Conservation (phyloP, 2,329 filamentous ascomycete species). For the Elsinoe fawcettii region DNA sequence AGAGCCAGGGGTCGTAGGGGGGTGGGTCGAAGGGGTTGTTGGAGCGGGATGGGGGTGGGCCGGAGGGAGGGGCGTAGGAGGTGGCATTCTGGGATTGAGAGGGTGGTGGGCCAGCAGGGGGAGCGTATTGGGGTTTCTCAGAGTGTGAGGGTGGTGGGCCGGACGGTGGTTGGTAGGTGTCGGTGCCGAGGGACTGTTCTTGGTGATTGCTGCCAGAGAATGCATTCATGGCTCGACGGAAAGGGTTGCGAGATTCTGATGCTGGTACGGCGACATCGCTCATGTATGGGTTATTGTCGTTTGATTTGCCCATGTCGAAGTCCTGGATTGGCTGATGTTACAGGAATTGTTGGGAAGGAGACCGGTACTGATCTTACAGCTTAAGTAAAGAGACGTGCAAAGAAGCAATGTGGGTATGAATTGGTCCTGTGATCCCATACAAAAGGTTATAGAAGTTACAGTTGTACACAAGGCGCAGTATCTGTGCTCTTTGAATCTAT, state of each 20-base stretch:
- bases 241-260: constrained; percentile 1
- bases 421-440: neutral
- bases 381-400: neutral
- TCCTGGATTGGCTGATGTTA: neutral
- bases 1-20: constrained; percentile 63
- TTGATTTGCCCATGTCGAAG: neutral
- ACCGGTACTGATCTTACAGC: neutral
- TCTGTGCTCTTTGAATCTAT: neutral
- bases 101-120: constrained; percentile 28
- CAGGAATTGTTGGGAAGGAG: too few relatives aligned
- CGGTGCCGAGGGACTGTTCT: constrained; percentile 12
- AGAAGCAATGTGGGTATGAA: neutral
- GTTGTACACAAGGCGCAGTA: neutral
- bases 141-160: constrained; percentile 26
- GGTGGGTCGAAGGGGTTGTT: constrained; percentile 39
- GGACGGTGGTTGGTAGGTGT: constrained; percentile 27
- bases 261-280: constrained; percentile 9
- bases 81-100: constrained; percentile 16
- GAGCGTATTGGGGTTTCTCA: constrained; percentile 18
- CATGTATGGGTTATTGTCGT: neutral
- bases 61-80: constrained; percentile 30
- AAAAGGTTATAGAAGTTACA: neutral
- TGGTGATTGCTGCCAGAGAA: neutral
- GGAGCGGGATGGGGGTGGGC: constrained; percentile 29
- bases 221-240: constrained; percentile 8